phyloP scores from a whole-genome alignment of 2,329 filamentous ascomycete species.

The Hirsutella thompsonii region DNA sequence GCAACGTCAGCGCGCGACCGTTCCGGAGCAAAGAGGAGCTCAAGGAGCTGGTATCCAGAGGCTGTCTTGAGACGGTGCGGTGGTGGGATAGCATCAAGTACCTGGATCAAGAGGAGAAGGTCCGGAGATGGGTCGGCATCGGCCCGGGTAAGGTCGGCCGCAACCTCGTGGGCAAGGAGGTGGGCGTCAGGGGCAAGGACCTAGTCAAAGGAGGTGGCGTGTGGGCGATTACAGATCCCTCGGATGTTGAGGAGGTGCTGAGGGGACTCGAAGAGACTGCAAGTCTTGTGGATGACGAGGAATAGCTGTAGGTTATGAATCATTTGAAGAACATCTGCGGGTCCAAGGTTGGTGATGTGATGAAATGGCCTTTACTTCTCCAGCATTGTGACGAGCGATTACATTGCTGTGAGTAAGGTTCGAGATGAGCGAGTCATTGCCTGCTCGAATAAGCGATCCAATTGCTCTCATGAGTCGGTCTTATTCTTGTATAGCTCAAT shows the following conservation, averaged over 20 bases:
- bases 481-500: too few relatives aligned
- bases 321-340: too few relatives aligned
- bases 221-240: constrained; percentile 78
- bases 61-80: constrained; percentile 80
- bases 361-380: too few relatives aligned
- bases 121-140: constrained; percentile 80
- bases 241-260: constrained; percentile 58
- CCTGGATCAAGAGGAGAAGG: constrained; percentile 69
- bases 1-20: constrained; percentile 73
- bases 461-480: too few relatives aligned
- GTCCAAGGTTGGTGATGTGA: too few relatives aligned
- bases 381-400: too few relatives aligned
- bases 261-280: constrained; percentile 54
- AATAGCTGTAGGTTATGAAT: too few relatives aligned
- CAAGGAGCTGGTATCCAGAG: constrained; percentile 64
- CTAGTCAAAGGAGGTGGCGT: constrained; percentile 79
- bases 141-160: constrained; percentile 88
- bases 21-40: constrained; percentile 63
- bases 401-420: too few relatives aligned
- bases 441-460: too few relatives aligned
- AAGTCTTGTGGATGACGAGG: constrained; percentile 33
- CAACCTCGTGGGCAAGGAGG: constrained; percentile 90
- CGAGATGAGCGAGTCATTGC: too few relatives aligned
- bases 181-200: constrained; percentile 71
- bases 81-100: constrained; percentile 95